A percentile compares a stretch with the other conserved stretches of the same genome.
Conservation (phyloP, 805 yeast genomes). For the Candida loeiensis region DNA sequence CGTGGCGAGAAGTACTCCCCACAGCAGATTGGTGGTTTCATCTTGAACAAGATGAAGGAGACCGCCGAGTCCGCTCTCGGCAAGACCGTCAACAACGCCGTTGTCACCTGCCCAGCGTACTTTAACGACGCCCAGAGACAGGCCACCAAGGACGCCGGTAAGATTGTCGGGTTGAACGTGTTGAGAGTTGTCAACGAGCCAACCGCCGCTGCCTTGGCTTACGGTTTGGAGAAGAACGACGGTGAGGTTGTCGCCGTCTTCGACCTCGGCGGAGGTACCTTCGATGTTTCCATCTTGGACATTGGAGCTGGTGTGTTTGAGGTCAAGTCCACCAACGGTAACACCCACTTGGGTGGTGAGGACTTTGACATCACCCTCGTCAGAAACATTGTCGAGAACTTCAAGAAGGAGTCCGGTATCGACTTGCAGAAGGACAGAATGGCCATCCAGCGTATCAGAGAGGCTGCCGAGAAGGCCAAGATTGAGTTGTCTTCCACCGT, state of each 20-base stretch:
- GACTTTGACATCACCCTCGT: constrained; percentile 86
- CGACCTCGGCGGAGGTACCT: constrained; percentile 98
- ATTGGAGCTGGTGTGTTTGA: constrained; percentile 97
- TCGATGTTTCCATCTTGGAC: constrained; percentile 93
- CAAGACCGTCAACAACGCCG: constrained; percentile 84
- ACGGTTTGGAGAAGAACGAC: constrained; percentile 82
- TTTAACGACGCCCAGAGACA: constrained; percentile 90
- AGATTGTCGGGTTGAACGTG: constrained; percentile 90
- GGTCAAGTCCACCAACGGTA: constrained; percentile 97
- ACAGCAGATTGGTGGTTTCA: constrained; percentile 90
- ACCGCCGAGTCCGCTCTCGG: constrained; percentile 92
- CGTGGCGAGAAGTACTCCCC: constrained; percentile 88
- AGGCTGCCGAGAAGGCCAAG: constrained; percentile 88
- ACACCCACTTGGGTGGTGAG: constrained; percentile 91
- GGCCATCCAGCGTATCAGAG: constrained; percentile 84
- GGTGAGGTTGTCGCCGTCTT: constrained; percentile 89
- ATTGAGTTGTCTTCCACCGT: constrained; percentile 76
- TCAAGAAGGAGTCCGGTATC: constrained; percentile 70
- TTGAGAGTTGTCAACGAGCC: constrained; percentile 89
- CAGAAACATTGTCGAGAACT: constrained; percentile 74
- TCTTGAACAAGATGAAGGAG: constrained; percentile 96
- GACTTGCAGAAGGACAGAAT: constrained; percentile 63
- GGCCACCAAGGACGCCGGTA: constrained; percentile 96
- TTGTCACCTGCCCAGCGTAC: constrained; percentile 87
- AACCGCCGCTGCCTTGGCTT: constrained; percentile 91